Percentiles rank a stretch among this genome's conserved stretches.
Evolutionary conservation across 1,139 yeast species (phyloP).

Genomic region (Pichia sp.): DNA sequence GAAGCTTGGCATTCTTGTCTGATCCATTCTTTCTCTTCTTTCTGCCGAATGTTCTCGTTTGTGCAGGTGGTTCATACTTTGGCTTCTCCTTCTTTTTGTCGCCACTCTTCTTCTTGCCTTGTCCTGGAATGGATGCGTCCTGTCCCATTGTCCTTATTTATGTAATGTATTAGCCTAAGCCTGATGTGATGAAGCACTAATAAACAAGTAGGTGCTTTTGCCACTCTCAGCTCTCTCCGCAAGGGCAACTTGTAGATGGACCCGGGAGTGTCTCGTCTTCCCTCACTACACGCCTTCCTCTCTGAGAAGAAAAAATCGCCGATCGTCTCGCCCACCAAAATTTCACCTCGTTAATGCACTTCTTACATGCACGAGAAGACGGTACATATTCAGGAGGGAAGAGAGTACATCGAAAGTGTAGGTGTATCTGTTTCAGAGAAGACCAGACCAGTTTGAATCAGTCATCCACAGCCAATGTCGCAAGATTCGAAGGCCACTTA

Average conservation of each 20-base stretch:
- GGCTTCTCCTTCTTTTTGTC: slow-evolving; percentile 73
- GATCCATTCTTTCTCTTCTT: slow-evolving; percentile 84
- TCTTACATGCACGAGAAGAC: neutral
- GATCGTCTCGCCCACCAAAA: slow-evolving; percentile 1
- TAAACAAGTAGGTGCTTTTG: neutral
- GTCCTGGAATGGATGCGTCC: slow-evolving; percentile 33
- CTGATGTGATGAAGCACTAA: no score
- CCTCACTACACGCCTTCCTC: neutral
- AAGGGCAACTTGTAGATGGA: neutral
- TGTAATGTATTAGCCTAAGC: no score
- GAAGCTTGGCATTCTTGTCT: slow-evolving; percentile 82
- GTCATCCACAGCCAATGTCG: neutral
- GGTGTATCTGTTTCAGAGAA: no score
- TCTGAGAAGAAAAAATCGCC: neutral
- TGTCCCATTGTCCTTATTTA: slow-evolving; percentile 28
- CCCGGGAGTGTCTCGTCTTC: neutral
- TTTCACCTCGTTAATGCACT: neutral
- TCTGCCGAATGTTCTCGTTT: slow-evolving; percentile 77
- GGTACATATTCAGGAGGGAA: no score
- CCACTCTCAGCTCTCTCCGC: neutral
- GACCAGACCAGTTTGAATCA: no score
- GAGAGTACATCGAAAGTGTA: no score
- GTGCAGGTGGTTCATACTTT: slow-evolving; percentile 97
- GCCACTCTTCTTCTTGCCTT: slow-evolving; percentile 27
- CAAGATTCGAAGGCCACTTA: slow-evolving; percentile 10